phyloP scores from a whole-genome alignment of 2,329 filamentous ascomycete species.

The Monilinia vaccinii-corymbosi region DNA sequence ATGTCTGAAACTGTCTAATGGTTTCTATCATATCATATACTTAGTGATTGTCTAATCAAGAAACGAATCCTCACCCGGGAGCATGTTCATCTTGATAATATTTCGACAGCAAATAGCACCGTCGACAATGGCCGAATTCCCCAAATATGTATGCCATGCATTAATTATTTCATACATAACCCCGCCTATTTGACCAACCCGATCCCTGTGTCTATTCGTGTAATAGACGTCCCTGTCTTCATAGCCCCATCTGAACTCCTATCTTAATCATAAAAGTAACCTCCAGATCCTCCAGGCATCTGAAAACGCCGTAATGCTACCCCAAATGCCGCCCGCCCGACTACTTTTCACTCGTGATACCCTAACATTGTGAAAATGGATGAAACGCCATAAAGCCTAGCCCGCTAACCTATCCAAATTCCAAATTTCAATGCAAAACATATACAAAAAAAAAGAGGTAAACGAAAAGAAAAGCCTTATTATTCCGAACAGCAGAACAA shows the following conservation, averaged over 20 bases:
- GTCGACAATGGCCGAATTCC: neutral
- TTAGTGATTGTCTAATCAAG: neutral
- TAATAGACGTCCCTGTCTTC: neutral
- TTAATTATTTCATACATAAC: constrained; percentile 2
- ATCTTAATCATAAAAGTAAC: neutral
- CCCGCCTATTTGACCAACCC: neutral
- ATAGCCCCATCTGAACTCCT: neutral
- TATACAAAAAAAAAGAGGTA: neutral
- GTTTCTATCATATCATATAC: neutral
- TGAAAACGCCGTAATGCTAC: neutral
- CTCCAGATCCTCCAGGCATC: neutral
- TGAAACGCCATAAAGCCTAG: neutral
- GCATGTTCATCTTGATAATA: neutral
- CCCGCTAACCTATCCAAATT: neutral
- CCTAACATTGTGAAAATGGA: neutral
- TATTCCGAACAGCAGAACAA: constrained; percentile 2
- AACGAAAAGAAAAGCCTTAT: neutral
- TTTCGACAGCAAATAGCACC: neutral
- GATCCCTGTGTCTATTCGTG: neutral
- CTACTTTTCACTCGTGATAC: neutral
- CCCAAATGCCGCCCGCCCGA: neutral
- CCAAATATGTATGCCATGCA: neutral
- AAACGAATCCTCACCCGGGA: neutral
- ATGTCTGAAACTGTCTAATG: too few species aligned
- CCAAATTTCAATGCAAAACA: neutral